These are phyloP conservation scores for Raphanus hybrid DNA, from an alignment of 441 rosid species.

Conservation along the genomic window DNA sequence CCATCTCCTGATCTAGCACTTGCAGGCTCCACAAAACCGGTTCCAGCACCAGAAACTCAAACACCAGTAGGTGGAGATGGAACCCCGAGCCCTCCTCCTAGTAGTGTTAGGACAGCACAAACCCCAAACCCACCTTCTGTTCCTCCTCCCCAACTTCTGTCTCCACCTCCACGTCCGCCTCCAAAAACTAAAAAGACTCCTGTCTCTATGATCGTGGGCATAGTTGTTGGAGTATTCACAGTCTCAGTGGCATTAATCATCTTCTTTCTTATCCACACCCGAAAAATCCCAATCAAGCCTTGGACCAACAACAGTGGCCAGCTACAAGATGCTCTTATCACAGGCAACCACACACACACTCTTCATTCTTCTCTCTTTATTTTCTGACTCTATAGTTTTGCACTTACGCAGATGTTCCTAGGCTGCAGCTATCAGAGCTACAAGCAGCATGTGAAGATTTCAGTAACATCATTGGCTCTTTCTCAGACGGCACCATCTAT, in stretches of 20 bases:
- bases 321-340: constrained; percentile 81
- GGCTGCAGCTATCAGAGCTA: constrained; percentile 82
- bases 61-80: not conserved
- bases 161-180: constrained; percentile 26
- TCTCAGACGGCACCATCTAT: constrained; percentile 69
- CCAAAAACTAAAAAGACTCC: constrained; percentile 10
- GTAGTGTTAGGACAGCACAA: constrained; percentile 12
- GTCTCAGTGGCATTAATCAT: constrained; percentile 46
- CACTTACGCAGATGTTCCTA: constrained; percentile 73
- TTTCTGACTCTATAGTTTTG: not conserved
- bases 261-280: constrained; percentile 54
- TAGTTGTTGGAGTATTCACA: constrained; percentile 31
- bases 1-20: constrained; percentile 19
- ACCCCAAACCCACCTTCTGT: constrained; percentile 12
- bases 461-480: constrained; percentile 87
- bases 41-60: constrained; percentile 1
- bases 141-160: not conserved
- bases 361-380: constrained; percentile 7
- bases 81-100: constrained; percentile 25
- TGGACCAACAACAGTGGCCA: constrained; percentile 92
- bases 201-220: constrained; percentile 23
- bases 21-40: not conserved
- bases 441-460: constrained; percentile 97
- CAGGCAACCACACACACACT: constrained; percentile 56
- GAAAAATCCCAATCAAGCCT: constrained; percentile 79